Base-by-base conservation (phyloP, 345 rosid species). In the Turnera subulata region DNA sequence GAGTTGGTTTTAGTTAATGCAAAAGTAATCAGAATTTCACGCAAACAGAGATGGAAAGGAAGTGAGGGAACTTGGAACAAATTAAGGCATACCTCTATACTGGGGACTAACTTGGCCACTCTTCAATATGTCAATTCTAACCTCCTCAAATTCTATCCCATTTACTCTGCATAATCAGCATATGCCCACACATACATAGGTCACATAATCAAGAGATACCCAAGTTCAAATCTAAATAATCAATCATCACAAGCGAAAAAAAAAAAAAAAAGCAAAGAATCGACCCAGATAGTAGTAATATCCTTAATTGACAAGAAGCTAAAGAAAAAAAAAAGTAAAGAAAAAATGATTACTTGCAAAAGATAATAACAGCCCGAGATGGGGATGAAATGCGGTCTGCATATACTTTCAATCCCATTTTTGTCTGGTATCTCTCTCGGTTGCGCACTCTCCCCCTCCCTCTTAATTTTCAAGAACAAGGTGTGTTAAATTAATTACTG, bases 301-400 rank as follows among this genome's bases (percentile, higher is more conserved):
- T 3, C n/a, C n/a, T 29, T 29, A 8, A 12, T 5, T 4, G 18
- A n/a, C 4, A 17, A 38, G 2, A 14, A 26, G 19, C 26, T 13
- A 2, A 4, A 32, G n/a, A 16, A 18, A 51, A 4, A n/a, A 8
- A 13, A 16, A 56, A 8, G 6, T 15, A 56, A 10, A 11, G 51
- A 18, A 19, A 17, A 37, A 21, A n/a, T n/a, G n/a, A n/a, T 59
- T 79, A 89, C 98, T 86, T 89, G 96, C 98, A 92, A 84, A 92
- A 82, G 75, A 89, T 75, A 61, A 89, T 22, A 5, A 89, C 50
- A 32, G 91, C 98, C 1, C 98, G 85, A 53, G 86, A 68, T 10
- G 98, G 96, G 78, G 84, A 88, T 16, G 95, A 92, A 81, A 80
- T 63, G 5, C 89, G 84, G 63, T 92, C 89, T 1, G 59, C 82